Conservation (phyloP, 2,329 filamentous ascomycete species). For the Fusarium oligoseptatum region DNA sequence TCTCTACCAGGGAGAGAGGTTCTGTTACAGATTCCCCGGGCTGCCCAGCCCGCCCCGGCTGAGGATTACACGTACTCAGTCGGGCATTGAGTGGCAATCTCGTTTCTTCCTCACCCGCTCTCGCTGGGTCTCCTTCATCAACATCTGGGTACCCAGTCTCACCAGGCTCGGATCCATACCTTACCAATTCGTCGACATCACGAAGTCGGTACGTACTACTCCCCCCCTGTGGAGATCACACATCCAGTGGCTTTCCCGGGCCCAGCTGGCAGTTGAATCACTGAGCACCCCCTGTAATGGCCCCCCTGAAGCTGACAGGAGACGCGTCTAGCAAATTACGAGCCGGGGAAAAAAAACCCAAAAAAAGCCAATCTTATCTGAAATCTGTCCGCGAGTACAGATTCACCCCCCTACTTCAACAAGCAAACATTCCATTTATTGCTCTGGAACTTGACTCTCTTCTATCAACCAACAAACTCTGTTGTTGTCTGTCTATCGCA, state of each 20-base stretch:
- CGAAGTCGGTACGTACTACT: constrained; percentile 28
- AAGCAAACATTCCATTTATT: constrained; percentile 30
- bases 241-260: not conserved
- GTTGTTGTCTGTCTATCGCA: constrained; percentile 6
- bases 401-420: constrained; percentile 22
- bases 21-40: constrained; percentile 22
- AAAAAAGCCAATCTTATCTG: constrained; percentile 31
- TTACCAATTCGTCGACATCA: constrained; percentile 9
- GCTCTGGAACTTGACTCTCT: constrained; percentile 20
- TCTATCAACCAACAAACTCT: not conserved
- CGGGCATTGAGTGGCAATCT: constrained; percentile 7
- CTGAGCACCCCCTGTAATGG: constrained; percentile 2
- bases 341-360: constrained; percentile 16
- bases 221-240: constrained; percentile 32
- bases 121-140: constrained; percentile 1
- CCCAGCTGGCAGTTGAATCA: constrained; percentile 19
- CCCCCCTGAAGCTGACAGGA: constrained; percentile 29
- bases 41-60: constrained; percentile 26
- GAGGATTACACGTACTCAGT: constrained; percentile 17
- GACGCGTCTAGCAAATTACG: constrained; percentile 37
- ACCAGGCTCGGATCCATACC: constrained; percentile 17
- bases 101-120: not conserved
- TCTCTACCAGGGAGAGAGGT: constrained; percentile 27
- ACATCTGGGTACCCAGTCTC: not conserved
- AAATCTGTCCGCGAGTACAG: constrained; percentile 19